These are phyloP conservation scores for Cylindrotheca closterium DNA, from an alignment of 108 stramenopile genomes.

Conservation along the genomic window DNA sequence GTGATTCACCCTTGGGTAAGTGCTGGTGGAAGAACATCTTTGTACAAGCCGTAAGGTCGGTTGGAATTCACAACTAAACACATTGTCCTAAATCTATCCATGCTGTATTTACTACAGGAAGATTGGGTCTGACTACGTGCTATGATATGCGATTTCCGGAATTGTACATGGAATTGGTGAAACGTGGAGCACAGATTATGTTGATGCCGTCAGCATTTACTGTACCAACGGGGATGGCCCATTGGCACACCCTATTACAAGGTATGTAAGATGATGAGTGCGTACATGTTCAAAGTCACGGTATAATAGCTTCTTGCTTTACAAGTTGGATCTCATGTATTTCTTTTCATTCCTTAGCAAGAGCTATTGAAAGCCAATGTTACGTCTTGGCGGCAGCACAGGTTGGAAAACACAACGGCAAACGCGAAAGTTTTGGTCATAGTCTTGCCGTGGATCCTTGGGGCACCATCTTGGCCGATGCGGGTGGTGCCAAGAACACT, in stretches of 20 bases:
- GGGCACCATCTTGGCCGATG: slow-evolving; percentile 51
- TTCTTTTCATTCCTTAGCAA: slow-evolving; percentile 38
- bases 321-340: neutral
- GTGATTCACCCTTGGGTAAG: slow-evolving; percentile 83
- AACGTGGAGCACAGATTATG: slow-evolving; percentile 75
- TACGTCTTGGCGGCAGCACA: slow-evolving; percentile 98
- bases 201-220: slow-evolving; percentile 95
- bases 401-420: slow-evolving; percentile 82
- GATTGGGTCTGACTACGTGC: slow-evolving; percentile 89
- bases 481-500: slow-evolving; percentile 16
- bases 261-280: slow-evolving; percentile 35
- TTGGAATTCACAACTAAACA: too few relatives aligned
- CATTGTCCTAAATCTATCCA: too few relatives aligned
- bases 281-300: too few relatives aligned
- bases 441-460: slow-evolving; percentile 77
- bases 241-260: slow-evolving; percentile 92
- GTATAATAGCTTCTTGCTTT: neutral
- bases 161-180: slow-evolving; percentile 67
- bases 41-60: too few relatives aligned
- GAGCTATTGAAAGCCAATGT: slow-evolving; percentile 95
- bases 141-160: slow-evolving; percentile 97
- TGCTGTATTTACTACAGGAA: slow-evolving; percentile 15
- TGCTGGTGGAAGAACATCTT: neutral
- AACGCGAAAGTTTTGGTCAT: slow-evolving; percentile 87
- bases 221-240: slow-evolving; percentile 93